Conservation (phyloP, 2,329 filamentous ascomycete genomes). For the Nothopassalora personata region DNA sequence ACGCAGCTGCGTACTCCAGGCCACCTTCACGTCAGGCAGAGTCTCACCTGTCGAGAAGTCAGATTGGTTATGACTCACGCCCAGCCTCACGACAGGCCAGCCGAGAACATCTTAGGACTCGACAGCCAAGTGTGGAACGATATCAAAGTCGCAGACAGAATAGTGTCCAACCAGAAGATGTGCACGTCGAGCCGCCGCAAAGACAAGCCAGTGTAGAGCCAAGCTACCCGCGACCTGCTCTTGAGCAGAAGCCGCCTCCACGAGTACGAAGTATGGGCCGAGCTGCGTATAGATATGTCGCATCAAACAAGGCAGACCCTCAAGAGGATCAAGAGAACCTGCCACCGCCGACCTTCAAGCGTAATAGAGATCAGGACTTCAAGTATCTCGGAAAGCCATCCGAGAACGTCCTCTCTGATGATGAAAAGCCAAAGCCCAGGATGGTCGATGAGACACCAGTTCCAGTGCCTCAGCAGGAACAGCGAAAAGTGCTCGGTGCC, state of each 20-base stretch:
- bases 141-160: slow-evolving; percentile 21
- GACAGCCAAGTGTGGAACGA: slow-evolving; percentile 30
- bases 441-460: slow-evolving; percentile 37
- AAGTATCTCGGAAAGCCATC: slow-evolving; percentile 52
- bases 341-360: slow-evolving; percentile 63
- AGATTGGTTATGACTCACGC: slow-evolving; percentile 25
- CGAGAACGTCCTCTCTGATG: slow-evolving; percentile 48
- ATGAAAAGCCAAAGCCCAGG: slow-evolving; percentile 41
- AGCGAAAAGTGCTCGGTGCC: slow-evolving; percentile 45
- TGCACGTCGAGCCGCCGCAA: slow-evolving; percentile 10
- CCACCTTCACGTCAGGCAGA: slow-evolving; percentile 26
- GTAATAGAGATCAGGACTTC: slow-evolving; percentile 52
- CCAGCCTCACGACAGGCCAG: slow-evolving; percentile 28
- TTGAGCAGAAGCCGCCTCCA: slow-evolving; percentile 30
- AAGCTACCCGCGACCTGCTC: slow-evolving; percentile 16
- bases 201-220: slow-evolving; percentile 25
- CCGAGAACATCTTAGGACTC: slow-evolving; percentile 23
- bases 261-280: slow-evolving; percentile 37
- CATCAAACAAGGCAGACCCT: slow-evolving; percentile 53
- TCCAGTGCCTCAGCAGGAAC: slow-evolving; percentile 30
- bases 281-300: slow-evolving; percentile 44
- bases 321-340: slow-evolving; percentile 81
- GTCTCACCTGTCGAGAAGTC: slow-evolving; percentile 23
- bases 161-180: slow-evolving; percentile 21
- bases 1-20: slow-evolving; percentile 21